Conservation (phyloP, 805 yeast species). For the Yarrowia osloensis region DNA sequence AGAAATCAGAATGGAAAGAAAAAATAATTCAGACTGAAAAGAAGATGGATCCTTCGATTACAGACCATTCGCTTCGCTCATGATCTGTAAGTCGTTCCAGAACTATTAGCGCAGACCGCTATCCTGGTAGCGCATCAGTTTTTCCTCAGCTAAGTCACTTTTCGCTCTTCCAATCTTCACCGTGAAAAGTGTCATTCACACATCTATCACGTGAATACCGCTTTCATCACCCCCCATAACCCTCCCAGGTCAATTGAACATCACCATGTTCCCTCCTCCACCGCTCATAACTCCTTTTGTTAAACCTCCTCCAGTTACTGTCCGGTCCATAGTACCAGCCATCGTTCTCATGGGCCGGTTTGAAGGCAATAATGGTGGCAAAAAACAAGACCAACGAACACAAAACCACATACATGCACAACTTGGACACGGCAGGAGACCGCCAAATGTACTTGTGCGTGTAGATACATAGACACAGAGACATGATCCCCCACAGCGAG, state of each 20-base stretch:
- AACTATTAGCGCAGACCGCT: too few relatives aligned
- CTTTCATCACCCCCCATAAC: neutral
- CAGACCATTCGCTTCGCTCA: too few relatives aligned
- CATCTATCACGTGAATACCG: neutral
- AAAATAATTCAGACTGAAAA: too few relatives aligned
- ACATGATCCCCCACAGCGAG: constrained; percentile 17
- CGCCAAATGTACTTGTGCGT: constrained; percentile 12
- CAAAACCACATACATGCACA: constrained; percentile 22
- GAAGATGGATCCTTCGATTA: too few relatives aligned
- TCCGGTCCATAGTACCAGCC: constrained; percentile 9
- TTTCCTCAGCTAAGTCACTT: too few relatives aligned
- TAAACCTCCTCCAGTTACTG: constrained; percentile 21
- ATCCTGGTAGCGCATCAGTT: too few relatives aligned
- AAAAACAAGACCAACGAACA: neutral
- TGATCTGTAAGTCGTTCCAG: too few relatives aligned
- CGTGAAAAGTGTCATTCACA: too few relatives aligned
- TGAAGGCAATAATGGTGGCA: constrained; percentile 8
- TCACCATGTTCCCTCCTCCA: neutral
- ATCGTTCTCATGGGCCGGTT: constrained; percentile 15
- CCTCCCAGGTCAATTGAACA: neutral
- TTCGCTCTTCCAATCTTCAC: too few relatives aligned
- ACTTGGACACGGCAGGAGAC: neutral
- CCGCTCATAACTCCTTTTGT: neutral
- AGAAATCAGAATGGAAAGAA: too few relatives aligned
- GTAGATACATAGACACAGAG: constrained; percentile 3